Evolutionary conservation across 352 stramenopile species (phyloP).

Genomic region (Globisporangium heterothallicum): DNA sequence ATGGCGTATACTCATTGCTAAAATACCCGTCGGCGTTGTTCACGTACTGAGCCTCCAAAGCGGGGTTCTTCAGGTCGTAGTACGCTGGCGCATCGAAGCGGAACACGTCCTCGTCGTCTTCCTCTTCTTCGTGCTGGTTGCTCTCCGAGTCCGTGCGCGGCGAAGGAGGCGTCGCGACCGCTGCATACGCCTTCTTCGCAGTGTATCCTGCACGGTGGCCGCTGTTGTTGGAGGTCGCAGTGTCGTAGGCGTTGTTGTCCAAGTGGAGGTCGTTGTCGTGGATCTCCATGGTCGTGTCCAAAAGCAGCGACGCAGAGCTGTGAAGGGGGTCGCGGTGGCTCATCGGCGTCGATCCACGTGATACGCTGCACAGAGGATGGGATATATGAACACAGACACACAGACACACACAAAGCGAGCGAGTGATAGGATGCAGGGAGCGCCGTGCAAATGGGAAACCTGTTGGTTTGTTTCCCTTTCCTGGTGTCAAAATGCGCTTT

Average conservation of each 20-base stretch:
- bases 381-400: too few species aligned
- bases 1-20: constrained; percentile 12
- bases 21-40: constrained; percentile 87
- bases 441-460: too few species aligned
- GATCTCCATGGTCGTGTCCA: constrained; percentile 40
- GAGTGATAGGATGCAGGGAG: too few species aligned
- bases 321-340: too few species aligned
- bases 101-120: constrained; percentile 63
- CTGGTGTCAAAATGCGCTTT: background rate
- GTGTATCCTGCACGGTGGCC: background rate
- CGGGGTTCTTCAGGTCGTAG: constrained; percentile 76
- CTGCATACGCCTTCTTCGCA: background rate
- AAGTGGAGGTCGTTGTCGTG: constrained; percentile 12
- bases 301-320: constrained; percentile 15
- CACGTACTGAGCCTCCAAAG: constrained; percentile 67
- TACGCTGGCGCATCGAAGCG: constrained; percentile 74
- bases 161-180: constrained; percentile 6
- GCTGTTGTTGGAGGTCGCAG: background rate
- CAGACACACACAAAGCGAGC: too few species aligned
- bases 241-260: too few species aligned
- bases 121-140: constrained; percentile 24
- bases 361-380: too few species aligned
- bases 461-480: background rate
- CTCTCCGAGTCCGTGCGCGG: constrained; percentile 12
- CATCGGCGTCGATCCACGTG: too few species aligned